phyloP scores from a whole-genome alignment of 2,329 filamentous ascomycete genomes.

The Fusarium nanum region DNA sequence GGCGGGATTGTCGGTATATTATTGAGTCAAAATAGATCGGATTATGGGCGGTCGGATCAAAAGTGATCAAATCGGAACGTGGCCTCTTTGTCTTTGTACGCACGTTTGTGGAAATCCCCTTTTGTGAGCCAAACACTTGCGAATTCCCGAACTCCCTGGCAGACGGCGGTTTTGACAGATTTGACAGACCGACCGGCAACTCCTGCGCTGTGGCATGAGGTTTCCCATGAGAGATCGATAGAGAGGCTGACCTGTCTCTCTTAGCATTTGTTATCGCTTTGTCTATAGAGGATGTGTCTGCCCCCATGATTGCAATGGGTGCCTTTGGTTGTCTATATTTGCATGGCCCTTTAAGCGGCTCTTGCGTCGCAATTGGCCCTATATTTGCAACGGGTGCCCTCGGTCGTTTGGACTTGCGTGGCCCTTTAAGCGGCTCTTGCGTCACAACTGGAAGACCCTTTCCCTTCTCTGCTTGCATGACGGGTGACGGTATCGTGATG shows the following conservation, averaged over 20 bases:
- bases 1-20: slow-evolving; percentile 54
- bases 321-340: not conserved
- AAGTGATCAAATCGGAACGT: slow-evolving; percentile 12
- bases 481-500: not conserved
- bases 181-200: not conserved
- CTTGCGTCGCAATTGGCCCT: slow-evolving; percentile 1
- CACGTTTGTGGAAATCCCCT: not conserved
- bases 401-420: not conserved
- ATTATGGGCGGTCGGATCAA: slow-evolving; percentile 42
- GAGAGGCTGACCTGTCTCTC: not conserved
- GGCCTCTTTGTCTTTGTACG: not conserved
- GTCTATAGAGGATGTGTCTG: not conserved
- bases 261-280: slow-evolving; percentile 3
- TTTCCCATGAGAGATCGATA: not conserved
- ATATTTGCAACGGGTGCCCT: slow-evolving; percentile 1
- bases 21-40: slow-evolving; percentile 52
- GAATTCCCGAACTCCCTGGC: not conserved
- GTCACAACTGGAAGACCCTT: not conserved
- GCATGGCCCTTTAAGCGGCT: not conserved
- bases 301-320: slow-evolving; percentile 3
- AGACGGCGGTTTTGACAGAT: not conserved
- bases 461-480: not conserved
- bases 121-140: not conserved
- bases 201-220: not conserved
- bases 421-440: not conserved